Base-by-base conservation (phyloP, 306 rosid species). In the Geum urbanum region DNA sequence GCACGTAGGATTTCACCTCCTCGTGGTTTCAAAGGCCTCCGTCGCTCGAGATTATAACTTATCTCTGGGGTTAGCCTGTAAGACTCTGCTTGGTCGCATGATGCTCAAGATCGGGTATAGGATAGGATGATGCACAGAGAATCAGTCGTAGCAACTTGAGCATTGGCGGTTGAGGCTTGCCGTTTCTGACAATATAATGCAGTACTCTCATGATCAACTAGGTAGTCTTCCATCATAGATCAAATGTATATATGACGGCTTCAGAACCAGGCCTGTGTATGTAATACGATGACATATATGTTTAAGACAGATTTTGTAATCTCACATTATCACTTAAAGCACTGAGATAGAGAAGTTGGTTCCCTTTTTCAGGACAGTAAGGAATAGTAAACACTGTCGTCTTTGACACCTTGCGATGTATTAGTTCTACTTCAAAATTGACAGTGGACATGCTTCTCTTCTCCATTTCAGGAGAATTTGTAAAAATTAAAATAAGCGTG, bases 11-110 rank as follows among this genome's bases (percentile, higher is more conserved):
- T 71, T 74, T 86, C 85, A 32, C 86, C 87, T 65, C 79, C 77
- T 65, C 78, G 67, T 61, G 83, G 84, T 15, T 76, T 72, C 44
- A 91, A 91, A 84, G 72, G 82, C 41, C 55, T 80, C 4, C 91
- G 92, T 69, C 89, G 97, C 64, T 91, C 96, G 27, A 87, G 81
- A 79, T 73, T 91, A 76, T 91, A 72, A 84, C n/a, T 2, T 68
- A 68, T 44, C 55, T 47, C 27, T 59, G n/a, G 11, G 66, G 11
- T 48, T 51, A 35, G 43, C 59, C 77, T 61, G 76, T 27, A 24
- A 64, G 40, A 59, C 57, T 66, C 40, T 37, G 44, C 16, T 50
- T 18, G 32, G 48, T 27, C 52, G 65, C 43, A 60, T 44, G 63
- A 66, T 53, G 72, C 55, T 76, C 44, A 19, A 65, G 71, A 69